phyloP scores from a whole-genome alignment of 225 moss, liverwort and hornwort species.

The Physcomitrellopsis africana region DNA sequence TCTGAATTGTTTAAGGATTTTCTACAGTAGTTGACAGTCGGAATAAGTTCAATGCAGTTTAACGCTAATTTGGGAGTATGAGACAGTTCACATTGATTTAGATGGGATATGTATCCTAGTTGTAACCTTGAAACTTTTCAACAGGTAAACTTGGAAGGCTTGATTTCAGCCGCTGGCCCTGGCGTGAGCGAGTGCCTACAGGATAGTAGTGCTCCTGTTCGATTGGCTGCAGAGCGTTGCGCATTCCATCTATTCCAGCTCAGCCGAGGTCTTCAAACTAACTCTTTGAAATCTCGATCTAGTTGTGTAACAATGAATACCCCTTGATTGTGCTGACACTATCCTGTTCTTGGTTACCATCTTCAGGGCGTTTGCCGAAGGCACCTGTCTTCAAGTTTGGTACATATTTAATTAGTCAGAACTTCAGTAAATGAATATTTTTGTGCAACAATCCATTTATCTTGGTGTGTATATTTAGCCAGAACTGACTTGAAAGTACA shows the following conservation, averaged over 20 bases:
- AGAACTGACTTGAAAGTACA: conserved; percentile 11
- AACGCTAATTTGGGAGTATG: too few relatives aligned
- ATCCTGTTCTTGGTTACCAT: neutral
- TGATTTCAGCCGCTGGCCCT: conserved; percentile 66
- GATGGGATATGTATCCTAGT: too few relatives aligned
- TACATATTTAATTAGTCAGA: neutral
- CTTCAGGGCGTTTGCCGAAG: neutral
- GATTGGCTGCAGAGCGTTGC: conserved; percentile 95
- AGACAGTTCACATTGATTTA: too few relatives aligned
- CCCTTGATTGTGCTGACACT: neutral
- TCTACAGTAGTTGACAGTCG: too few relatives aligned
- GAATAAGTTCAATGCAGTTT: too few relatives aligned
- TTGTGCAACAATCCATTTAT: neutral
- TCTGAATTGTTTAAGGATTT: too few relatives aligned
- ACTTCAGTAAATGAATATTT: neutral
- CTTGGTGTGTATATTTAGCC: neutral
- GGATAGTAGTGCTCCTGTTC: conserved; percentile 79
- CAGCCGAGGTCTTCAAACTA: conserved; percentile 58
- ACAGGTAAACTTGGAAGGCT: conserved; percentile 57
- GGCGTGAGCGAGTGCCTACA: conserved; percentile 82
- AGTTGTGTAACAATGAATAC: neutral
- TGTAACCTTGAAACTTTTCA: conserved; percentile 1
- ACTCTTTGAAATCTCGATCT: neutral
- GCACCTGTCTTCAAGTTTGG: neutral
- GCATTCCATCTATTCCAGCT: conserved; percentile 96